A percentile compares a stretch with the other conserved stretches of the same genome.
Conservation (phyloP, 2,329 filamentous ascomycete genomes). For the Grosmannia clavigera region DNA sequence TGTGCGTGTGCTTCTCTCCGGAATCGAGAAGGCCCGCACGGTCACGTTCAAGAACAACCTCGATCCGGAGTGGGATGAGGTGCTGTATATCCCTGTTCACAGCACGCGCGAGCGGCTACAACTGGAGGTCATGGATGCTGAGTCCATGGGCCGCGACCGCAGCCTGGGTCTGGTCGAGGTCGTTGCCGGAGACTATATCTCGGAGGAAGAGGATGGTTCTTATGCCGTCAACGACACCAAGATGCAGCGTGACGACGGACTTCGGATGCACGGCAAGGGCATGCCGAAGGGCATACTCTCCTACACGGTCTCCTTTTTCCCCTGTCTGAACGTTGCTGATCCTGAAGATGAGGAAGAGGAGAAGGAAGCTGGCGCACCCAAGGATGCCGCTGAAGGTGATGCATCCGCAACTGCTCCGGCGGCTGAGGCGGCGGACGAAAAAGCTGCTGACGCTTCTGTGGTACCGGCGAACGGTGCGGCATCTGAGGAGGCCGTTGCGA, state of each 20-base stretch:
- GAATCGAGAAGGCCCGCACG: constrained; percentile 80
- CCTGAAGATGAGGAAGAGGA: constrained; percentile 70
- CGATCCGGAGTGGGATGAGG: constrained; percentile 90
- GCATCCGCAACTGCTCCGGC: constrained; percentile 11
- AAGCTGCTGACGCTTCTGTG: constrained; percentile 27
- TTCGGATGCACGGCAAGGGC: constrained; percentile 63
- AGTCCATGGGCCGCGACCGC: constrained; percentile 83
- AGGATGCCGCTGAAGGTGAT: background rate
- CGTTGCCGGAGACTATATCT: constrained; percentile 64
- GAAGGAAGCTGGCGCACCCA: constrained; percentile 22
- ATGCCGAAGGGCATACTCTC: constrained; percentile 66
- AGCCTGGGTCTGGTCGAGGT: constrained; percentile 74
- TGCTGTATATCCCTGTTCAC: constrained; percentile 87
- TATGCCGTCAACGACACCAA: constrained; percentile 72
- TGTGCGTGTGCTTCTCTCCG: constrained; percentile 74
- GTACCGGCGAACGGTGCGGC: constrained; percentile 6
- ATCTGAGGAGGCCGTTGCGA: constrained; percentile 10
- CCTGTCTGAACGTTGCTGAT: constrained; percentile 75
- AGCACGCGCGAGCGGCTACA: constrained; percentile 70
- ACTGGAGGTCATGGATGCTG: constrained; percentile 93
- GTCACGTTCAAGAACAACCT: constrained; percentile 95
- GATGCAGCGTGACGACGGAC: constrained; percentile 48
- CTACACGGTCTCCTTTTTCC: constrained; percentile 83
- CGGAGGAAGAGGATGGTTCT: constrained; percentile 66
- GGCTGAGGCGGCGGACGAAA: constrained; percentile 7